Base-by-base conservation (phyloP, 2,329 filamentous ascomycete species). In the Phialemoniopsis sp. region DNA sequence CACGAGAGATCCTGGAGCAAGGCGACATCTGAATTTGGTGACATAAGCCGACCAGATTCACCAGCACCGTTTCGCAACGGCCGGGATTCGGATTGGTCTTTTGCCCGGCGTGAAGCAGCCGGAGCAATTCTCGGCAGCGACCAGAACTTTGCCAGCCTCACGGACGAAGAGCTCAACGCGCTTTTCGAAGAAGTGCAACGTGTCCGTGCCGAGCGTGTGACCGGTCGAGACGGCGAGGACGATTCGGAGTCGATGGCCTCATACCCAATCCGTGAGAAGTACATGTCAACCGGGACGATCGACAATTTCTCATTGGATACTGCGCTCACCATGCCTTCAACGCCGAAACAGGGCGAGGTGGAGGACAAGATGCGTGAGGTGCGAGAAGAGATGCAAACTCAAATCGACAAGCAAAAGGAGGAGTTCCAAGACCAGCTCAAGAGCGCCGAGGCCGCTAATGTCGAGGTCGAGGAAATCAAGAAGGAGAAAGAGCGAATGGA, bases 301-400 rank as follows among this genome's bases (percentile, higher is more conserved):
- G 93, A 98, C 63, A 96, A 95, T 57, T 93, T 96, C 54, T 97
- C 91, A 3, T 72, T 98, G 13, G 93, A 98, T 58, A 98, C 93
- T 2, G 85, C 84, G 12, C 72, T 98, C 37, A 98, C 93, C 0
- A 89, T 96, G 74, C 93, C 93, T 3, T 94, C 89, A 0, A 97
- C 91, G 0, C 93, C 93, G 3, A 87, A 80, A 44, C 82, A 85
- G 44, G 78, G 76, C 17, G 88, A 90, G 40, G 78, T 82, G 1
- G 89, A 91, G 35, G 85, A 91, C 18, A 78, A 76, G 44, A 67
- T 95, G 46, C 82, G 80, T 44, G 78, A 87, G 40, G 78, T 85
- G 16, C 81, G 83, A 40, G 87, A 95, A 49, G 87, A 87, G 48
- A 84, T 95, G 80, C 88, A 95, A 59, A 73, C 68, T 10, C 85